Conservation (phyloP, 1,139 yeast species). For the Geotrichum citri-aurantii region DNA sequence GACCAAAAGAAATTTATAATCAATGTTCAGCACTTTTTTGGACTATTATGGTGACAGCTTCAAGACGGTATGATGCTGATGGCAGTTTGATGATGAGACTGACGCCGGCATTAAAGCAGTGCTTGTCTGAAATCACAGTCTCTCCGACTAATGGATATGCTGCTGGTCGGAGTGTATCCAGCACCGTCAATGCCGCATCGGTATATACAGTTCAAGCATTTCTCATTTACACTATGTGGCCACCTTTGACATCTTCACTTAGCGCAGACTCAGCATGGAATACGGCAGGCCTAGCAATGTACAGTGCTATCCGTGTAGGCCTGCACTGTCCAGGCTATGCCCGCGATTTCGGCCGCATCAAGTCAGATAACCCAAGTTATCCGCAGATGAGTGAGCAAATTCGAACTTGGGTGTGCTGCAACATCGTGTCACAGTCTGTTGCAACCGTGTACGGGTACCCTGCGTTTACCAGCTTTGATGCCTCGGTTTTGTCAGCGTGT, state of each 20-base stretch:
- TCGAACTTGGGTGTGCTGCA: conserved; percentile 87
- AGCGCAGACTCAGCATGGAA: conserved; percentile 96
- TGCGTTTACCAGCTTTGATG: conserved; percentile 79
- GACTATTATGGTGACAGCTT: conserved; percentile 83
- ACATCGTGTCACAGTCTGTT: conserved; percentile 79
- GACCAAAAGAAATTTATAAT: conserved; percentile 72
- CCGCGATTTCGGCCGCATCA: conserved; percentile 45
- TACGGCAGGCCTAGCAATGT: conserved; percentile 85
- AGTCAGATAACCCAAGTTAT: conserved; percentile 30
- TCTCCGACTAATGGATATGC: conserved; percentile 77
- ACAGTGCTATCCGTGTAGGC: conserved; percentile 87
- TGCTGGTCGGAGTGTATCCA: conserved; percentile 52
- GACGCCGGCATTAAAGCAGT: conserved; percentile 65
- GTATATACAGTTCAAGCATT: conserved; percentile 94
- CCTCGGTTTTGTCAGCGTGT: conserved; percentile 55
- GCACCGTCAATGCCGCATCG: conserved; percentile 77
- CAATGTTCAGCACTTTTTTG: conserved; percentile 87
- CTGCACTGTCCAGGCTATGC: conserved; percentile 70
- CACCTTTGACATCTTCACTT: conserved; percentile 86
- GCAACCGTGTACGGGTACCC: conserved; percentile 95
- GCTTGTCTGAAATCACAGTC: conserved; percentile 79
- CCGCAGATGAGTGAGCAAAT: conserved; percentile 67
- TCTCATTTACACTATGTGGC: conserved; percentile 86
- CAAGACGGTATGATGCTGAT: conserved; percentile 51
- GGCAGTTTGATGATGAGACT: conserved; percentile 45